phyloP scores from a whole-genome alignment of 345 rosid species.

The Viola odorata region DNA sequence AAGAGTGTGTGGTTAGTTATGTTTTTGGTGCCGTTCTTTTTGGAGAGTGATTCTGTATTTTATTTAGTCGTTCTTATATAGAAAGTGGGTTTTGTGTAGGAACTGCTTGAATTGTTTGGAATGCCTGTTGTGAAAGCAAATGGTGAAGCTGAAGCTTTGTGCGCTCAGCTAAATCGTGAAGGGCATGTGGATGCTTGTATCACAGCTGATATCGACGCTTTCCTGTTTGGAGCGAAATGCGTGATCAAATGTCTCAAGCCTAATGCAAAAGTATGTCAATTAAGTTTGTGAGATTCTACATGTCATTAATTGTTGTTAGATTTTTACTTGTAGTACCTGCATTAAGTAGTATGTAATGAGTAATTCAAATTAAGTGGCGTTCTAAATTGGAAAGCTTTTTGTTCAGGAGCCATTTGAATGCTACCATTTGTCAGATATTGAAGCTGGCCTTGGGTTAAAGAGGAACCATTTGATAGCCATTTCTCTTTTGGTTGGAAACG shows the following conservation, averaged over 20 bases:
- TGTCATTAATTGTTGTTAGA: neutral
- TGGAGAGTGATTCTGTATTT: neutral
- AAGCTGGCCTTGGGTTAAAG: constrained; percentile 73
- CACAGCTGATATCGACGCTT: constrained; percentile 89
- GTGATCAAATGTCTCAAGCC: constrained; percentile 74
- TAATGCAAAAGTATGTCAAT: constrained; percentile 47
- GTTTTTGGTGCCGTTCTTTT: neutral
- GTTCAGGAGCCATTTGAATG: constrained; percentile 87
- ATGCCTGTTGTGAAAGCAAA: constrained; percentile 73
- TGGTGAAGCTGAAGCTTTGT: constrained; percentile 94
- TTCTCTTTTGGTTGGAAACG: constrained; percentile 82
- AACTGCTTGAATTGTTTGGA: constrained; percentile 71
- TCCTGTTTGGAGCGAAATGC: constrained; percentile 82
- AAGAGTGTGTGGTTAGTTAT: constrained; percentile 68
- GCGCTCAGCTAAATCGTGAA: constrained; percentile 69
- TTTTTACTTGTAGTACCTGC: neutral
- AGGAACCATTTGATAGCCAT: constrained; percentile 81
- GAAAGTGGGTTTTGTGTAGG: constrained; percentile 34
- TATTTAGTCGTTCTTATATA: neutral
- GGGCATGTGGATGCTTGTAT: constrained; percentile 90
- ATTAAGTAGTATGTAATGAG: neutral
- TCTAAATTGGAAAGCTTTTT: constrained; percentile 14
- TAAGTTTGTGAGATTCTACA: neutral
- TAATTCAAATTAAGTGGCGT: neutral
- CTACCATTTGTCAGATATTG: constrained; percentile 76